Percentiles rank a stretch among this genome's conserved stretches.
Conservation (phyloP, 805 yeast genomes). For the Lipomyces spencermartinsiae region DNA sequence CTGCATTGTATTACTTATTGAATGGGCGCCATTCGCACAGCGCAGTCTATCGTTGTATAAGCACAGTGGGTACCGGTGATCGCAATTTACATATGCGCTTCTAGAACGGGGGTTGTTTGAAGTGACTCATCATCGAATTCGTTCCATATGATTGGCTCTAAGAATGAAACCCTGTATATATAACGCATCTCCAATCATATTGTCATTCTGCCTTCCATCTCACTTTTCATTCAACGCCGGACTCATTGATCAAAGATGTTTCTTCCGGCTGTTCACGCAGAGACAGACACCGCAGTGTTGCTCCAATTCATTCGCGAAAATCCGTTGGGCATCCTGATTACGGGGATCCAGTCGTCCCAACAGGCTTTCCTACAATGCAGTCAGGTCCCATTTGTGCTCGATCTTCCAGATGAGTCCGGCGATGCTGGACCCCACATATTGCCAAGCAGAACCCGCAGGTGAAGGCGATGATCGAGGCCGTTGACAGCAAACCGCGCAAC, state of each 20-base stretch:
- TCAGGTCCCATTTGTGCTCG: constrained; percentile 61
- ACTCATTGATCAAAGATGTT: not conserved
- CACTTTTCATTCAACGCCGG: not conserved
- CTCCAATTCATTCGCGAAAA: constrained; percentile 49
- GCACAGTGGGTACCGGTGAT: no score
- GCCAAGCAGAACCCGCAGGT: constrained; percentile 60
- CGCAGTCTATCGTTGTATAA: no score
- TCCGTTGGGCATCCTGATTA: constrained; percentile 59
- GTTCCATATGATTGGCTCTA: not conserved
- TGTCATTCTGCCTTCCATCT: not conserved
- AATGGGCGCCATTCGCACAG: not conserved
- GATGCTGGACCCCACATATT: constrained; percentile 54
- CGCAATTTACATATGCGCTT: no score
- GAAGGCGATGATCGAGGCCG: constrained; percentile 41
- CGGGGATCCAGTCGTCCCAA: constrained; percentile 40
- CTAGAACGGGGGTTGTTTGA: no score
- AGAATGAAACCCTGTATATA: not conserved
- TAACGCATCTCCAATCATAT: not conserved
- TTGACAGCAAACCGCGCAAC: constrained; percentile 42
- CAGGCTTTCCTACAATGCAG: constrained; percentile 56
- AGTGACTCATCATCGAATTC: not conserved
- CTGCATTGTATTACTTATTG: not conserved
- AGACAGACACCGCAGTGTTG: constrained; percentile 38
- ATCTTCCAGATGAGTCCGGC: constrained; percentile 40
- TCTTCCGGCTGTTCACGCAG: constrained; percentile 10